Evolutionary conservation across 768 basidiomycete species (phyloP).

Genomic region (Lactarius akahatsu): DNA sequence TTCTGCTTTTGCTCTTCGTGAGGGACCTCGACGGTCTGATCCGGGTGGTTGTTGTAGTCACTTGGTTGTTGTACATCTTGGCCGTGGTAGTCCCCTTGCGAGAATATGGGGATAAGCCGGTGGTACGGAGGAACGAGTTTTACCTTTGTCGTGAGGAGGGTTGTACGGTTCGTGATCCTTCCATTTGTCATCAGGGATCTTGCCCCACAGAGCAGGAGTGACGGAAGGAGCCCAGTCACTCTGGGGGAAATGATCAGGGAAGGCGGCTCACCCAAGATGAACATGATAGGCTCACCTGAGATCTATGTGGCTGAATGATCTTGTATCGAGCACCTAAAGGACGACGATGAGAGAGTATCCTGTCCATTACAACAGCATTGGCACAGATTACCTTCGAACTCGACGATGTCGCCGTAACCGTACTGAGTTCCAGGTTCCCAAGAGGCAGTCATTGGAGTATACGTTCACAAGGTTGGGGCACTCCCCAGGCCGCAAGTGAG

Average conservation of each 20-base stretch:
- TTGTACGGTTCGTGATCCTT: constrained; percentile 12
- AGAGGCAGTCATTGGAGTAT: constrained; percentile 40
- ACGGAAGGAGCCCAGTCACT: constrained; percentile 63
- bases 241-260: constrained; percentile 36
- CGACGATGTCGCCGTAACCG: constrained; percentile 52
- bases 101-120: background rate
- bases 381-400: constrained; percentile 48
- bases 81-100: constrained; percentile 13
- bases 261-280: background rate
- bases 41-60: constrained; percentile 32
- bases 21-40: constrained; percentile 36
- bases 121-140: background rate
- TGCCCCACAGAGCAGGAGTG: constrained; percentile 70
- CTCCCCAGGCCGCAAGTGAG: background rate
- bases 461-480: background rate
- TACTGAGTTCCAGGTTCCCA: constrained; percentile 71
- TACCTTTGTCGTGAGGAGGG: constrained; percentile 29
- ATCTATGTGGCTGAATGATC: constrained; percentile 69
- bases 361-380: constrained; percentile 4
- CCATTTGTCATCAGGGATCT: constrained; percentile 38
- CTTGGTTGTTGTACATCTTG: constrained; percentile 26
- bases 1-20: constrained; percentile 52
- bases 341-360: background rate
- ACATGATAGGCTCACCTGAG: constrained; percentile 48
- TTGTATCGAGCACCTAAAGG: constrained; percentile 56